Conservation (phyloP, 2,329 filamentous ascomycete species). For the Trichoderma hamatum region DNA sequence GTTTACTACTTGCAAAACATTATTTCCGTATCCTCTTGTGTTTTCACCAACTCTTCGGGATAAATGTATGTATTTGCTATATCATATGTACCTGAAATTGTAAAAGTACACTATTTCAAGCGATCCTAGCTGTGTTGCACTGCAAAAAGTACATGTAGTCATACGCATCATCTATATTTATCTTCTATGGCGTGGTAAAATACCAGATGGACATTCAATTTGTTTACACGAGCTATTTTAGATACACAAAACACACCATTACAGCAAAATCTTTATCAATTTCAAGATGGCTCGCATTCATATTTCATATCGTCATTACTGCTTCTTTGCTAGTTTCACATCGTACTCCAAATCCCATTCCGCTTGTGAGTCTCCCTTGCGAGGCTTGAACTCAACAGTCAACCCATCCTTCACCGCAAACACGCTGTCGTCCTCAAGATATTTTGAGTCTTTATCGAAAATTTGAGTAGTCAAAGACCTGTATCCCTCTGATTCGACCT, state of each 20-base stretch:
- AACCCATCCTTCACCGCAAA: conserved; percentile 59
- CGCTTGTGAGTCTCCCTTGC: conserved; percentile 49
- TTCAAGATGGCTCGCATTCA: not conserved
- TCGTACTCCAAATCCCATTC: conserved; percentile 64
- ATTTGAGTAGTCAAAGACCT: conserved; percentile 73
- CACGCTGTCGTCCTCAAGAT: conserved; percentile 57
- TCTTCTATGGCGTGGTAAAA: too few species aligned
- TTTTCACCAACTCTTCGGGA: not conserved
- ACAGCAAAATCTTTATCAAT: not conserved
- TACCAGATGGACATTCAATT: not conserved
- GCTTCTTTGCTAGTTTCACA: conserved; percentile 49
- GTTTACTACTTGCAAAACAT: not conserved
- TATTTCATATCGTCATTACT: not conserved
- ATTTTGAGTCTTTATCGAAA: conserved; percentile 68
- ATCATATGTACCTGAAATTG: not conserved
- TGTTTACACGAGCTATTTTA: not conserved
- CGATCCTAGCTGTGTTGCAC: not conserved
- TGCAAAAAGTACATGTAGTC: not conserved
- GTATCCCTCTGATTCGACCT: conserved; percentile 58
- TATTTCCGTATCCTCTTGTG: fast-evolving
- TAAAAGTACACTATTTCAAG: not conserved
- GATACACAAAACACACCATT: not conserved
- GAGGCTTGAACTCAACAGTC: conserved; percentile 46
- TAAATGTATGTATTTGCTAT: not conserved
- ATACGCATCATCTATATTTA: not conserved